A percentile compares a stretch with the other conserved stretches of the same genome.
Evolutionary conservation across 345 rosid species (phyloP).

Genomic region (Pistacia integerrima): DNA sequence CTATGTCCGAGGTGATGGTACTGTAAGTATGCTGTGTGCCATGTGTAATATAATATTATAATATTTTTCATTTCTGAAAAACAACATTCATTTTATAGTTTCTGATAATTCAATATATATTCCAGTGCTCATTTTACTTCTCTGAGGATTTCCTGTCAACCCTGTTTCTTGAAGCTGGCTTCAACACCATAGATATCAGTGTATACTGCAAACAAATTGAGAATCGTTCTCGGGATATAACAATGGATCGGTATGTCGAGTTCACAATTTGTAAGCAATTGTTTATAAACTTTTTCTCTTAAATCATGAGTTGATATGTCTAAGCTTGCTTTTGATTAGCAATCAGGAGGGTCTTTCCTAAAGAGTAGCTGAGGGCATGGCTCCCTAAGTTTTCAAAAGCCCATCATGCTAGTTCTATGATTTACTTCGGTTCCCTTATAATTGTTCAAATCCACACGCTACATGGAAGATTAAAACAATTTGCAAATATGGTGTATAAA

Average conservation of each 20-base stretch:
- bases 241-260: constrained; percentile 36
- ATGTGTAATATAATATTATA: not conserved
- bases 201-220: constrained; percentile 30
- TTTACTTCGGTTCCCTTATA: not conserved
- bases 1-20: constrained; percentile 62
- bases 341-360: not conserved
- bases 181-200: constrained; percentile 27
- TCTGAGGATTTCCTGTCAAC: constrained; percentile 36
- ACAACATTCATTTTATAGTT: not conserved
- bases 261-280: not conserved
- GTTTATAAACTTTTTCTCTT: not conserved
- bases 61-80: not conserved
- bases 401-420: not conserved
- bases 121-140: constrained; percentile 43
- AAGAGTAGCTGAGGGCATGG: not conserved
- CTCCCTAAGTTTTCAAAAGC: not conserved
- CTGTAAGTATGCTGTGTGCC: constrained; percentile 39
- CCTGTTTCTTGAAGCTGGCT: constrained; percentile 38
- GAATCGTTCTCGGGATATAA: constrained; percentile 26
- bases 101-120: not conserved
- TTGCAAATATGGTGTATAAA: too few relatives aligned
- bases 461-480: too few relatives aligned
- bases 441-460: not conserved
- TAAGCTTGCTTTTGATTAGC: not conserved
- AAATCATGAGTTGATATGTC: not conserved